Conservation (phyloP, 2,329 filamentous ascomycete genomes). For the Penicillium sp. region DNA sequence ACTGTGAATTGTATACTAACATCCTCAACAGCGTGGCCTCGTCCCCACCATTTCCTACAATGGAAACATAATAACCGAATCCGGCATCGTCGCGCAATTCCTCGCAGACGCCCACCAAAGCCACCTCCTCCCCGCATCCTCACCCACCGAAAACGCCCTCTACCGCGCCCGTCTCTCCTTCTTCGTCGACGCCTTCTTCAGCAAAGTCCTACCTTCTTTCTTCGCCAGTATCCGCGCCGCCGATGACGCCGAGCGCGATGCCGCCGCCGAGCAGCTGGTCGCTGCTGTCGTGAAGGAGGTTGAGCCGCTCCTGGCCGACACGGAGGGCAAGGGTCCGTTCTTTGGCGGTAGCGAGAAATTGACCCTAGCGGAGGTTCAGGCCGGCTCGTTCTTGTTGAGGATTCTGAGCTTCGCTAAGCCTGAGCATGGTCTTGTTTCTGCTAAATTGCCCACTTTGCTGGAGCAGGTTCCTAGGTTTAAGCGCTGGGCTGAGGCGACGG, state of each 20-base stretch:
- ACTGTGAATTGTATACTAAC: constrained; percentile 3
- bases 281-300: constrained; percentile 64
- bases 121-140: constrained; percentile 58
- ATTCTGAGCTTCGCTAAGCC: constrained; percentile 55
- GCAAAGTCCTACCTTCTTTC: constrained; percentile 55
- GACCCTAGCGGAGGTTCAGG: constrained; percentile 69
- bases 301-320: constrained; percentile 63
- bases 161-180: constrained; percentile 65
- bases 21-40: constrained; percentile 57
- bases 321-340: constrained; percentile 50
- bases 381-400: constrained; percentile 66
- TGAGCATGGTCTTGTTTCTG: constrained; percentile 49
- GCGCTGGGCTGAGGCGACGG: constrained; percentile 62
- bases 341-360: constrained; percentile 63
- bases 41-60: constrained; percentile 69
- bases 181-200: constrained; percentile 68
- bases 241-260: constrained; percentile 49
- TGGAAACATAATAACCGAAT: constrained; percentile 70
- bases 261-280: constrained; percentile 51
- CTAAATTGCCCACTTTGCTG: constrained; percentile 47
- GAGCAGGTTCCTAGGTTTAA: constrained; percentile 62
- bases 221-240: constrained; percentile 49
- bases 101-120: constrained; percentile 67
- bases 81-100: constrained; percentile 66
- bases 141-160: constrained; percentile 55